Evolutionary conservation across 352 stramenopile species (phyloP), one percentile per base, ranked within the genome.

Genomic region (Phytophthora constricta): DNA sequence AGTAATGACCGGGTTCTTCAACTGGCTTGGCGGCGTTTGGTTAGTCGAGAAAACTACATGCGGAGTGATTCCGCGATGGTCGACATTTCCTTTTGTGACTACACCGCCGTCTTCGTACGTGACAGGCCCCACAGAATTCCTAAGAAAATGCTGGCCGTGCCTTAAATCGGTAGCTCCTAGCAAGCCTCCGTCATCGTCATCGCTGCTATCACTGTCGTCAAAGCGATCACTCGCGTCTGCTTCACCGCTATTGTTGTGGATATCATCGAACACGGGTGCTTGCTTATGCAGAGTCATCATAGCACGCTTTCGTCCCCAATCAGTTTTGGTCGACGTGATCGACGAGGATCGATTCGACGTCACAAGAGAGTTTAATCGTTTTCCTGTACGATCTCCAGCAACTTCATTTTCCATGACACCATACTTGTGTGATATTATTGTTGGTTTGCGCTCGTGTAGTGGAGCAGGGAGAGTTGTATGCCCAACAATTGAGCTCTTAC

Each of bases 1-100:
- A 5, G 59, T 42, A 16, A 80, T 34, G 7, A 88, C 7, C 9
- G 68, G 70, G 55, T 85, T 87, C 23, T 87, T 86, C 0, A 43
- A 34, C 25, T 84, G 71, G 28, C 82, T 91, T n/a, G 77, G 77
- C 14, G 85, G 85, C 1, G 66, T 87, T 43, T 86, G 72, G 0
- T 59, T 63, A 3, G 77, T 84, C 16, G 78, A 80, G 52, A 93
- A 91, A 13, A 82, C 84, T 48, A 90, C 79, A 17, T 84, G 79
- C 8, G 79, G 81, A 5, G 85, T 93, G 26, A 93, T 88, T 14
- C 81, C 85, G 0, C 74, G 81, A 14, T 74, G 72, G 25, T 93
- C 80, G 13, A 93, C 70, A 1, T 58, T 27, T 0, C 82, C 82
- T 48, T 67, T 72, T 31, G 74, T 89, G 34, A 77, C 46, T 23